Evolutionary conservation across 2,329 filamentous ascomycete genomes (phyloP), one percentile per base, ranked within the genome.

Genomic region (Alternaria triticimaculans): DNA sequence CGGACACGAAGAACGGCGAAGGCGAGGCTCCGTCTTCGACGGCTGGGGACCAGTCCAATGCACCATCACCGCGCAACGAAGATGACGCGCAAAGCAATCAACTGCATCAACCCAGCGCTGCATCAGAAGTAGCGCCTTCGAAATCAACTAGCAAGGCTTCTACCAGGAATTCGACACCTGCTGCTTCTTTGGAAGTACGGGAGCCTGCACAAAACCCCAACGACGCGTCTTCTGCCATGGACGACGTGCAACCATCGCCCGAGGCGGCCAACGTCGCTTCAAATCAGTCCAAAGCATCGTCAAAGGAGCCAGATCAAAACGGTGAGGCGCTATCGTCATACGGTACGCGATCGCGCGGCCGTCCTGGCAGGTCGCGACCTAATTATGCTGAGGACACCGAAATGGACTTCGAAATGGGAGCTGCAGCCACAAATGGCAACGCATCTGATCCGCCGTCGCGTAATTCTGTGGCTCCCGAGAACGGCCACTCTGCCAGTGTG

Each of bases 331-430:
- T 89, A 51, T 67, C 65, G 21, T 67, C 65, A 6, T 97, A 99
- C 81, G 95, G 95, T 76, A 99, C 96, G 78, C 91, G 94, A 74
- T 97, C 94, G 72, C 92, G 96, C 79, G 97, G 97, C 81, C 91
- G 94, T 76, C 90, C 88, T 62, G 91, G 92, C 74, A 89, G 87
- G 70, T 87, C 91, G 72, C 92, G 96, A 71, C 90, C 91, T 70
- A 99, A 99, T 82, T 99, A 99, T 81, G 95, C 96, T 55, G 96
- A 99, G 82, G 95, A 97, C 80, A 86, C 94, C 71, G 95, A 98
- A 75, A 89, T 92, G 81, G 96, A 98, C 78, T 93, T 94, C 79
- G 95, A 97, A 75, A 87, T 86, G 71, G 74, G 78, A 23, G 83
- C 86, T 76, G 86, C 88, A 65, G 73, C 83, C 57, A 88, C 89